Conservation (phyloP, 768 basidiomycete species). For the Hirschioporus abietinus region DNA sequence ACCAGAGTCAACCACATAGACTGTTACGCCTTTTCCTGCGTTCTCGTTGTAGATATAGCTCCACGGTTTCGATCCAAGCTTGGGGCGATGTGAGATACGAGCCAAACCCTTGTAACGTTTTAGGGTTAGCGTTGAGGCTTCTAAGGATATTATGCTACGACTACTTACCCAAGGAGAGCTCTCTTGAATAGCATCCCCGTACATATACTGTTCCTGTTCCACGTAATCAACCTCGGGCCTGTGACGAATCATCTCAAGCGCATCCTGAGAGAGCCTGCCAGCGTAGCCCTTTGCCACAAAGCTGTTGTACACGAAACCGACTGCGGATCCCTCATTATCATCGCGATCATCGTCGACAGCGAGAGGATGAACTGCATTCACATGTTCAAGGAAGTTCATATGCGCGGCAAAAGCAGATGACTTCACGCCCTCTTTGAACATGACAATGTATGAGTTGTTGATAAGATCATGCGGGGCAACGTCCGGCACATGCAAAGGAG, state of each 20-base stretch:
- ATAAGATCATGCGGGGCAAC: slow-evolving; percentile 54
- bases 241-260: slow-evolving; percentile 69
- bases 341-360: slow-evolving; percentile 40
- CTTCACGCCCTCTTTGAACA: slow-evolving; percentile 70
- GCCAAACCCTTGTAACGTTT: slow-evolving; percentile 72
- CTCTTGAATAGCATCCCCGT: slow-evolving; percentile 54
- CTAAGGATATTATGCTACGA: slow-evolving; percentile 8
- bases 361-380: slow-evolving; percentile 49
- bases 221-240: slow-evolving; percentile 90
- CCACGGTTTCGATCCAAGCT: slow-evolving; percentile 73
- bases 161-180: slow-evolving; percentile 78
- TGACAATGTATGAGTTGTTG: slow-evolving; percentile 93
- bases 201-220: slow-evolving; percentile 93
- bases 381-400: slow-evolving; percentile 66
- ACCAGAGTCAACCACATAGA: slow-evolving; percentile 84
- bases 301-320: slow-evolving; percentile 73
- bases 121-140: not conserved
- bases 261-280: slow-evolving; percentile 65
- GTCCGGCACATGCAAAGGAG: slow-evolving; percentile 7
- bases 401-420: slow-evolving; percentile 62
- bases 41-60: slow-evolving; percentile 65
- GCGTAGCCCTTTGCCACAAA: slow-evolving; percentile 70
- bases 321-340: too few species aligned
- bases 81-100: slow-evolving; percentile 82
- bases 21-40: slow-evolving; percentile 91